A percentile compares a stretch with the other conserved stretches of the same genome.
Conservation (phyloP, 257 asterid genomes). For the Parsonsia alboflavescens region DNA sequence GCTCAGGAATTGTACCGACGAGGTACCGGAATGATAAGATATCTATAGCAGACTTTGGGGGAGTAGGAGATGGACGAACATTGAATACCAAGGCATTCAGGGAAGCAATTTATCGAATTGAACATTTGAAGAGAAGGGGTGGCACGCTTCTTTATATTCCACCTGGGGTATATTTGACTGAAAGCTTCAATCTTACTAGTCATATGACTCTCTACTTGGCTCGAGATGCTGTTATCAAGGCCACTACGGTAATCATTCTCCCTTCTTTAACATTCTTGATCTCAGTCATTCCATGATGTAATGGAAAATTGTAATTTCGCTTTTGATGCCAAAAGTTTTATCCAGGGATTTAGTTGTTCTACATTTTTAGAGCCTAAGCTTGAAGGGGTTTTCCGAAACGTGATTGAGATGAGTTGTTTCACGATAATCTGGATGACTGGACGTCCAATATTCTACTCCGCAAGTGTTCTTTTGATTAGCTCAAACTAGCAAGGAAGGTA, state of each 20-base stretch:
- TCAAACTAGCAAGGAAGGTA: background rate
- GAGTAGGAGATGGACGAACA: constrained; percentile 80
- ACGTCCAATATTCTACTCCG: background rate
- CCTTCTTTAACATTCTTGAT: background rate
- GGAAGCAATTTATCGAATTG: constrained; percentile 70
- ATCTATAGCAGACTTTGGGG: constrained; percentile 79
- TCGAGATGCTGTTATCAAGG: constrained; percentile 73
- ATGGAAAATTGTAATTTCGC: background rate
- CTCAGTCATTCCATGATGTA: background rate
- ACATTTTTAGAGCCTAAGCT: background rate
- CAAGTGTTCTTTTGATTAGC: background rate
- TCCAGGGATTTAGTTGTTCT: background rate
- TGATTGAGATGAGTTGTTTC: background rate
- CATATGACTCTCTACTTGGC: constrained; percentile 92
- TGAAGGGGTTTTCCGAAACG: background rate
- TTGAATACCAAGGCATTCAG: constrained; percentile 78
- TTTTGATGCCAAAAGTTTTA: background rate
- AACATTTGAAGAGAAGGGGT: constrained; percentile 73
- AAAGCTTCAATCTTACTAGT: constrained; percentile 79
- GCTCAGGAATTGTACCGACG: constrained; percentile 89
- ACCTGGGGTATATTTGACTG: constrained; percentile 81
- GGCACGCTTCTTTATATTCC: constrained; percentile 90
- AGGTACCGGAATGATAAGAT: constrained; percentile 64
- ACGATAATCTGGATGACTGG: background rate
- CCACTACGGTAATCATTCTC: constrained; percentile 49